Evolutionary conservation across 2,329 filamentous ascomycete genomes (phyloP), one percentile per base, ranked within the genome.

Genomic region (Triangularia setosa): DNA sequence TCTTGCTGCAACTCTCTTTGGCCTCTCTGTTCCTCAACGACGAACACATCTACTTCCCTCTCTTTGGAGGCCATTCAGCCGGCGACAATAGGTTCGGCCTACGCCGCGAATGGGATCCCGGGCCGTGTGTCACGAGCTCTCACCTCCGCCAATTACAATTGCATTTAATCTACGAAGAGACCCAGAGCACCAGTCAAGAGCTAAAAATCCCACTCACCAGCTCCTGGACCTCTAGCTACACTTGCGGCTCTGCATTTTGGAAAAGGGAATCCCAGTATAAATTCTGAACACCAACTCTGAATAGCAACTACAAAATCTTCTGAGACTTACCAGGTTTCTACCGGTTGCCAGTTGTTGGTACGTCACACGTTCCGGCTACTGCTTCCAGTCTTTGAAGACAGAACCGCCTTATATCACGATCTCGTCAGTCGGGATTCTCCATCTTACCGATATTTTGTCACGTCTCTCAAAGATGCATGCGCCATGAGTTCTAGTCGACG

Each of bases 161-260:
- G 68, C 69, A 70, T 68, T 71, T 70, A 69, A 69, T 69, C 60
- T 69, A 48, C 40, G 40, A 48, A 48, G 7, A 65, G 54, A 58
- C 55, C 64, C 52, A 58, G 48, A 55, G 55, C 62, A 66, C 57
- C 63, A 30, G 28, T n/a, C 52, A 18, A 56, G 23, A 57, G 60
- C 61, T 61, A 33, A 35, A 52, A 24, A 40, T 57, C 30, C 55
- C 61, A 30, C 57, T 65, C 56, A 48, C 24, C 14, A 56, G 25
- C 33, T 24, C 21, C 30, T 25, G 18, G 55, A 60, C 62, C 52
- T 59, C 61, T 27, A n/a, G n/a, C 35, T 59, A 40, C 27, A 35
- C 33, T 59, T 68, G 67, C 65, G 67, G 67, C 67, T 68, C 67
- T 67, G 67, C 63, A 30, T 59, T 35, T 9, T 54, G 40, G 24